Conservation (phyloP, 345 rosid genomes). For the Bruguiera gymnorhiza region DNA sequence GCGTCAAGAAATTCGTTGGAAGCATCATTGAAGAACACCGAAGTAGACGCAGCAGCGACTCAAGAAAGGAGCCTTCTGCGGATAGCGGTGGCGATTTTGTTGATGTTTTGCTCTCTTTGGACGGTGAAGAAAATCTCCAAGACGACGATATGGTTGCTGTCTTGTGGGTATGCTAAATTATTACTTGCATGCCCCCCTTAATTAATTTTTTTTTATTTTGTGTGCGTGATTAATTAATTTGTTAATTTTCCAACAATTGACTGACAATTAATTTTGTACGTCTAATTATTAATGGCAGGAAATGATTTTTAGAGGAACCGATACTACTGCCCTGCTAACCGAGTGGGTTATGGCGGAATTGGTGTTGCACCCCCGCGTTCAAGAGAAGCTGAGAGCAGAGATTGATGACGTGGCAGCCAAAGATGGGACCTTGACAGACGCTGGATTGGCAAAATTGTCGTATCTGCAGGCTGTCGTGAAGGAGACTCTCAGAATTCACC, state of each 20-base stretch:
- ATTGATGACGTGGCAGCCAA: slow-evolving; percentile 22
- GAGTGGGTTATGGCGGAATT: slow-evolving; percentile 94
- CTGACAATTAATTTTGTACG: not conserved
- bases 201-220: not conserved
- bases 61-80: slow-evolving; percentile 25
- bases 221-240: too few relatives aligned
- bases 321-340: slow-evolving; percentile 77
- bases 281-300: slow-evolving; percentile 38
- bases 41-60: not conserved
- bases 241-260: too few relatives aligned
- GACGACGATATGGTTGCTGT: slow-evolving; percentile 89
- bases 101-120: slow-evolving; percentile 69
- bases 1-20: slow-evolving; percentile 51
- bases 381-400: slow-evolving; percentile 49
- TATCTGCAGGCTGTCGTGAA: slow-evolving; percentile 78
- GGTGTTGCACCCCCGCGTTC: slow-evolving; percentile 58
- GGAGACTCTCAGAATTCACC: slow-evolving; percentile 72
- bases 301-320: slow-evolving; percentile 92
- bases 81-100: slow-evolving; percentile 52
- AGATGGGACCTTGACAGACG: slow-evolving; percentile 32
- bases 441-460: slow-evolving; percentile 53
- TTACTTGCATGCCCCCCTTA: not conserved
- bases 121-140: slow-evolving; percentile 64
- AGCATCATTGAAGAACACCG: slow-evolving; percentile 59
- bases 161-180: slow-evolving; percentile 55